A percentile compares a stretch with the other conserved stretches of the same genome.
These are phyloP conservation scores for Besnoitia besnoiti DNA, from an alignment of 169 alveolate genomes.

Conservation along the genomic window DNA sequence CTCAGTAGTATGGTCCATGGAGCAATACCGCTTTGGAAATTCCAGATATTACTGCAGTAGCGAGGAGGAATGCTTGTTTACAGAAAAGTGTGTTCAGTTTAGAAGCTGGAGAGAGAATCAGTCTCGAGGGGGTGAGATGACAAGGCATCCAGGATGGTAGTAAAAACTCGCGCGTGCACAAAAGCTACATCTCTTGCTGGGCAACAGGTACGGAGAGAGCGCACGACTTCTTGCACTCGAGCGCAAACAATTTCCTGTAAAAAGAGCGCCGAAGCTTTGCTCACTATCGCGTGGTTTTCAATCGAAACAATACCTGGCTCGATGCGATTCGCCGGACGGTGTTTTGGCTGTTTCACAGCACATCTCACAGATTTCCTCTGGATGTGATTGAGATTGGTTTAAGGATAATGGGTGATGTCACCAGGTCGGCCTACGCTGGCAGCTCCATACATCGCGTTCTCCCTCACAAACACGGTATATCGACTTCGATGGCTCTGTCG, in stretches of 20 bases:
- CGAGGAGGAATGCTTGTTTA: too few species aligned
- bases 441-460: neutral
- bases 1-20: too few species aligned
- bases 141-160: neutral
- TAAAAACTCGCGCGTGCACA: too few species aligned
- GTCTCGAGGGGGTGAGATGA: neutral
- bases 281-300: neutral
- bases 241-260: neutral
- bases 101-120: too few species aligned
- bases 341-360: conserved; percentile 23
- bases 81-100: too few species aligned
- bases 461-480: conserved; percentile 12
- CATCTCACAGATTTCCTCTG: conserved; percentile 31
- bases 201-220: conserved; percentile 22
- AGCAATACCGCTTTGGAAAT: too few species aligned
- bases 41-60: too few species aligned
- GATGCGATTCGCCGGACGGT: neutral
- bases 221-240: conserved; percentile 35
- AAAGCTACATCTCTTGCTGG: neutral
- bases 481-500: conserved; percentile 3
- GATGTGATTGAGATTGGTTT: neutral
- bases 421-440: neutral
- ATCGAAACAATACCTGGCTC: neutral
- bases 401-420: neutral
- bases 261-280: too few species aligned